A percentile compares a stretch with the other conserved stretches of the same genome.
Evolutionary conservation across 163 green algal species (phyloP).

Genomic region (Trebouxiophyceae sp.): DNA sequence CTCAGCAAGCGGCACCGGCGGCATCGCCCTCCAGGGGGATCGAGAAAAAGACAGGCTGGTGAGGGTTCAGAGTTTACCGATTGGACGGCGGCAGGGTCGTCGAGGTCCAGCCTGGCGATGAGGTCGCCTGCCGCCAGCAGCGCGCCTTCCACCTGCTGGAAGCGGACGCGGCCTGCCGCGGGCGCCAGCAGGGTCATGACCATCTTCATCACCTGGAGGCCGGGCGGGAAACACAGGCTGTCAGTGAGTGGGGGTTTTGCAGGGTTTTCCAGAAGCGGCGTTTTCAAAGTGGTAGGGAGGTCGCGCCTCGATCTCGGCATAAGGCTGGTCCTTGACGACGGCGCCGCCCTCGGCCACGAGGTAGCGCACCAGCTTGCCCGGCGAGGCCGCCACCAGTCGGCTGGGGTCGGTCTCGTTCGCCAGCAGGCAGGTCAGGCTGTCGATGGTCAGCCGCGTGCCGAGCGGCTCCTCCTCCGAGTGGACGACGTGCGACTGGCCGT

Average conservation of each 20-base stretch:
- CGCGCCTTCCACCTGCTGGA: slow-evolving; percentile 67
- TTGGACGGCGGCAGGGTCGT: slow-evolving; percentile 34
- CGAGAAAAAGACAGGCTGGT: too few relatives aligned
- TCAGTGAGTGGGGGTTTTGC: too few relatives aligned
- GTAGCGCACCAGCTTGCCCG: slow-evolving; percentile 89
- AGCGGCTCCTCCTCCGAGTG: slow-evolving; percentile 84
- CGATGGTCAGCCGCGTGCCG: slow-evolving; percentile 87
- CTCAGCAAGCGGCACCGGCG: too few relatives aligned
- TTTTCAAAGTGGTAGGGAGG: not conserved
- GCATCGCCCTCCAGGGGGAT: too few relatives aligned
- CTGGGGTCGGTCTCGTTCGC: slow-evolving; percentile 66
- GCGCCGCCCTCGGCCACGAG: slow-evolving; percentile 70
- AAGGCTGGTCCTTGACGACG: slow-evolving; percentile 66
- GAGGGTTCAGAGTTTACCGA: too few relatives aligned
- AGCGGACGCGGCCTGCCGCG: slow-evolving; percentile 63
- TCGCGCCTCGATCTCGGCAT: slow-evolving; percentile 80
- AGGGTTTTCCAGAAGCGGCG: too few relatives aligned
- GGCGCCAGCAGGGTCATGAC: slow-evolving; percentile 70
- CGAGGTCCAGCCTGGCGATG: slow-evolving; percentile 75
- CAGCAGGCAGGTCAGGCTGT: slow-evolving; percentile 85
- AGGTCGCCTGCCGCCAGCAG: slow-evolving; percentile 66
- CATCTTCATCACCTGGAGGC: slow-evolving; percentile 85
- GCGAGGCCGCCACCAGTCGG: slow-evolving; percentile 52
- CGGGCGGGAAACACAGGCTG: too few relatives aligned
- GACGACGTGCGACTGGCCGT: slow-evolving; percentile 87